phyloP scores from a whole-genome alignment of 805 yeast genomes.

The Kuraishia capsulata region DNA sequence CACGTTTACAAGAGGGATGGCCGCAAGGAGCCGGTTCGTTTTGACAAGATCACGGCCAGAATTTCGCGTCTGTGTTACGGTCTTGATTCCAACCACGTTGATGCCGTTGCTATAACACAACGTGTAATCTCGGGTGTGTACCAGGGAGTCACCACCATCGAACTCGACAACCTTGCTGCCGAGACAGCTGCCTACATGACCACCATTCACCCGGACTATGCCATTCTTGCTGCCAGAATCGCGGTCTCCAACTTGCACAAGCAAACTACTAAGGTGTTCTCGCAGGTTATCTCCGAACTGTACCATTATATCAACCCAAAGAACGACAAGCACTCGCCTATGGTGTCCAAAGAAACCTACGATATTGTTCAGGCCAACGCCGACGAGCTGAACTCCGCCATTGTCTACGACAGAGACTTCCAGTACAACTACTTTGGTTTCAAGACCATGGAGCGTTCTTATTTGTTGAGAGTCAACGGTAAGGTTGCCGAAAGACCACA shows the following conservation, averaged over 20 bases:
- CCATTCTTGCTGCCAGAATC: constrained; percentile 88
- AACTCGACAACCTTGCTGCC: constrained; percentile 73
- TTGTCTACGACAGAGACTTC: constrained; percentile 63
- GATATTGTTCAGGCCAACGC: constrained; percentile 54
- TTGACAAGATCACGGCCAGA: constrained; percentile 94
- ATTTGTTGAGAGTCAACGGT: constrained; percentile 43
- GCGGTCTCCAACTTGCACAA: constrained; percentile 92
- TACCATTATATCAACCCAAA: constrained; percentile 76
- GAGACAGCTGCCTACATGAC: constrained; percentile 98
- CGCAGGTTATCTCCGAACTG: constrained; percentile 65
- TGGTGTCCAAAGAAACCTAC: constrained; percentile 62
- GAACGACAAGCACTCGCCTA: constrained; percentile 55
- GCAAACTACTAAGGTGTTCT: constrained; percentile 82
- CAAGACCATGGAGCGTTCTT: constrained; percentile 53
- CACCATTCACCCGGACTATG: constrained; percentile 96
- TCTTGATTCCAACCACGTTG: constrained; percentile 83
- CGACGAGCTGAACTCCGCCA: constrained; percentile 61
- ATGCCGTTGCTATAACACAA: constrained; percentile 93
- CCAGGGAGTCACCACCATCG: constrained; percentile 93
- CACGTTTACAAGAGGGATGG: constrained; percentile 90
- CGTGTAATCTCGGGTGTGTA: constrained; percentile 93
- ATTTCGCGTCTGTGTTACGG: constrained; percentile 93
- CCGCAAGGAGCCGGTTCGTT: constrained; percentile 87
- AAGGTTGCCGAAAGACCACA: constrained; percentile 56
- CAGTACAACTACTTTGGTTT: constrained; percentile 51